Evolutionary conservation across 768 basidiomycete genomes (phyloP).

Genomic region (Amylocystis lapponica): DNA sequence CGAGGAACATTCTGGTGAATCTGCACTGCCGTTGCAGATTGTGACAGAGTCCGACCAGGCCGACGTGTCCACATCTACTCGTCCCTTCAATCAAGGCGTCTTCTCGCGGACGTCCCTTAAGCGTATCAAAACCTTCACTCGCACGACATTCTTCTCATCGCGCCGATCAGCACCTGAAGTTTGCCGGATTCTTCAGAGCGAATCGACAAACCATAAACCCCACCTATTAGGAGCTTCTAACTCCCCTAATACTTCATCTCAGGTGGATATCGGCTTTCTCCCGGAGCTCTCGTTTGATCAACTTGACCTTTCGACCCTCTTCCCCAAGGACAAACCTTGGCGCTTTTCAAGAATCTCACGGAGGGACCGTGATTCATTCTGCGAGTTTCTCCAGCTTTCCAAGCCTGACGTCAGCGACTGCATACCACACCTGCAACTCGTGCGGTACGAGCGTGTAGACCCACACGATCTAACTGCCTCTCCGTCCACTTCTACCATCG

Average conservation of each 20-base stretch:
- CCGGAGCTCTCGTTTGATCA: slow-evolving; percentile 24
- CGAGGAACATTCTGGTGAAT: slow-evolving; percentile 5
- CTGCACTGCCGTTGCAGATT: slow-evolving; percentile 7
- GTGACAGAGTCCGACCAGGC: slow-evolving; percentile 3
- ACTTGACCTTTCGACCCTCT: slow-evolving; percentile 13
- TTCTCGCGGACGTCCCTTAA: slow-evolving; percentile 12
- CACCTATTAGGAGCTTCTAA: no score
- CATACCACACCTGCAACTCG: slow-evolving; percentile 13
- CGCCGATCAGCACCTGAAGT: slow-evolving; percentile 13
- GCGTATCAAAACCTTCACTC: slow-evolving; percentile 20
- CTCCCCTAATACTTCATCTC: no score
- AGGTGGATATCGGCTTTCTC: slow-evolving; percentile 6
- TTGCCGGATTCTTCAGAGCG: slow-evolving; percentile 6
- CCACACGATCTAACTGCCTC: slow-evolving; percentile 45
- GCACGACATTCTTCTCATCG: slow-evolving; percentile 10
- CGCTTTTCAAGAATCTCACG: slow-evolving; percentile 5
- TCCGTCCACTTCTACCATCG: slow-evolving; percentile 31
- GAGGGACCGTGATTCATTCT: slow-evolving; percentile 1
- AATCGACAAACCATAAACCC: slow-evolving; percentile 8
- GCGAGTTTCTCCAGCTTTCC: slow-evolving; percentile 1
- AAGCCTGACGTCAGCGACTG: slow-evolving; percentile 2
- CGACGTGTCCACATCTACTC: slow-evolving; percentile 2
- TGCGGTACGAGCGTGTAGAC: slow-evolving; percentile 42
- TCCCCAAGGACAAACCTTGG: slow-evolving; percentile 6
- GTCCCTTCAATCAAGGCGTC: slow-evolving; percentile 1